Base-by-base conservation (phyloP, 2,329 filamentous ascomycete species). In the Paracorniculantispora psalliotae region DNA sequence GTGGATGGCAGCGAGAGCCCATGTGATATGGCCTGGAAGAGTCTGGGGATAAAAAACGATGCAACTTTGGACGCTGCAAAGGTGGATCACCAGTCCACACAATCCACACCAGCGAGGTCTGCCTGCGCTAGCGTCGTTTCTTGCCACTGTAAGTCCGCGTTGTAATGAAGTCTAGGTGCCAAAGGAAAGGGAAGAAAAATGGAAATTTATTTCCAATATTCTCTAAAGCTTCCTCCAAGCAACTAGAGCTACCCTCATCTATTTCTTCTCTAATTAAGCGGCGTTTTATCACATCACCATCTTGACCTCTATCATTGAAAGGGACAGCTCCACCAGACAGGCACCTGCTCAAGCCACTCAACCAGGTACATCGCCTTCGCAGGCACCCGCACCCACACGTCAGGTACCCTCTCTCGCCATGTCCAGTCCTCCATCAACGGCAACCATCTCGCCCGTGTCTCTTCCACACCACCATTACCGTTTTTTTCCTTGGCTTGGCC, bases 11-110 rank as follows among this genome's bases (percentile, higher is more conserved):
- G 44, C 28, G 39, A 50, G 13, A 53, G 50, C 35, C 50, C 57
- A 59, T 54, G 57, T 59, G 57, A 59, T 59, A 43, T 53, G 57
- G 48, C 48, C 48, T 35, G 41, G 51, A 43, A 55, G 43, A 59
- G 50, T 53, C 43, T 59, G 49, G 43, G 44, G 50, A 54, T 49
- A 44, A 59, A 59, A 59, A 49, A 44, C 43, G 57, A 59, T 59
- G 57, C 57, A 39, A 59, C 57, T 49, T 35, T 52, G 4, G 41
- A 49, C 23, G 49, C 21, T 48, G 17, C 30, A 25, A 49, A 26
- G 50, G 57, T 59, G 57, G 50, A 59, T 59, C 57, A 59, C 43
- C 50, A 50, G 50, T 17, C 53, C 25, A 51, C 10, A n/a, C 47
- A 50, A 17, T 5, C 15, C 43, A 50, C 48, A 50, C 48, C 28